Conservation (phyloP, 257 asterid species). For the Coffea canephora region DNA sequence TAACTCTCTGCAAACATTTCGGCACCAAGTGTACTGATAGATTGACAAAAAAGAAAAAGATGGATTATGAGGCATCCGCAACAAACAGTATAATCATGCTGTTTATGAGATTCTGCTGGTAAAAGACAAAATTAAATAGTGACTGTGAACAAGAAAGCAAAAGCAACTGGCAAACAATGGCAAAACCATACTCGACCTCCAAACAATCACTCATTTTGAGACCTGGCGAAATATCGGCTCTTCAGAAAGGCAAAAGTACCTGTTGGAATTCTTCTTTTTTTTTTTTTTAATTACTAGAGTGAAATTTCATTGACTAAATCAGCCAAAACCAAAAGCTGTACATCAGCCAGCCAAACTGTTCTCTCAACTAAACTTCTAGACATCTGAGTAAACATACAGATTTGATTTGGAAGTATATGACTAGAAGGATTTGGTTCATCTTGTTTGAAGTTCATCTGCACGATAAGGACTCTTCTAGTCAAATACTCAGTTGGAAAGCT, state of each 20-base stretch:
- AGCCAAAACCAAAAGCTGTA: background rate
- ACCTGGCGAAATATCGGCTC: background rate
- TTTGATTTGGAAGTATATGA: background rate
- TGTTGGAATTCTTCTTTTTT: no score
- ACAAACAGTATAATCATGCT: background rate
- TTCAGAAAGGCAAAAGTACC: background rate
- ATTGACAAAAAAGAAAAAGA: background rate
- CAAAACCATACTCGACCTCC: background rate
- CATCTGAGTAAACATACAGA: background rate
- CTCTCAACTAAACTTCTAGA: background rate
- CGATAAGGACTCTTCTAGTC: background rate
- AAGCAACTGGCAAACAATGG: background rate
- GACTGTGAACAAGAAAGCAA: background rate
- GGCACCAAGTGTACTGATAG: background rate
- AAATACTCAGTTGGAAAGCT: background rate
- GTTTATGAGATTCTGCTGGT: background rate
- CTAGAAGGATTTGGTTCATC: background rate
- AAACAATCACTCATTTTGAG: background rate
- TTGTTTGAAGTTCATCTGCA: background rate
- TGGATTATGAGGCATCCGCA: background rate
- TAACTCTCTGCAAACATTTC: background rate
- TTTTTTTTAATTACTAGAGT: no score
- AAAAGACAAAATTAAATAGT: background rate
- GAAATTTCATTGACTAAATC: background rate
- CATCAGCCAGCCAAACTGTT: background rate